Base-by-base conservation (phyloP, 768 basidiomycete species). In the Flagelloscypha sp. region DNA sequence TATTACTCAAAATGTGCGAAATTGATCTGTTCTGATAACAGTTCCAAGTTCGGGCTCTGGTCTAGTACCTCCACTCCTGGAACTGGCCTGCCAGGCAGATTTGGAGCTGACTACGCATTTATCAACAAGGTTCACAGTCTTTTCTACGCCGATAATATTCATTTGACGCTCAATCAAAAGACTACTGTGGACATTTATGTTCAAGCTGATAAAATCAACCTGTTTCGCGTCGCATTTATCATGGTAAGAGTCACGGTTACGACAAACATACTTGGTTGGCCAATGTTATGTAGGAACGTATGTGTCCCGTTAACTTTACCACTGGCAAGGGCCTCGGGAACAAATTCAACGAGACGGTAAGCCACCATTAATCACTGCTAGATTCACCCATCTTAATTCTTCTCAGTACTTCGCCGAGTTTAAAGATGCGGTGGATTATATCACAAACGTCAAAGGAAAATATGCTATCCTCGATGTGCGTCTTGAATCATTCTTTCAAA, bases 141-240 rank as follows among this genome's bases (percentile, higher is more conserved):
- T 18, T 15, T 6, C 18, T 11, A 7, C 3, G 3, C 6, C n/a
- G n/a, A n/a, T n/a, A n/a, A n/a, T n/a, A 12, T 12, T 13, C 17
- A 10, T n/a, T 5, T 33, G 21, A 34, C 7, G 13, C 29, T 20
- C 19, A 3, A 16, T 15, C 18, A 11, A 7, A 33, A 68, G 66
- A 61, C 44, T 27, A 66, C 66, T 1, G 55, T 68, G 24, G 65
- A 68, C 40, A 63, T 65, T 27, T 68, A 65, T 35, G 65, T 68
- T 16, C 62, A 68, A 49, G 56, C 63, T 42, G 66, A 69, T 33
- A 65, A 67, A 38, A 63, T 68, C 45, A 69, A 69, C 36, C 57
- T 68, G 45, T 68, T 69, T 57, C 62, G 67, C 13, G 65, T 69
- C 10, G 65, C 67, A 2, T 68, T 69, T 49, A 55, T 69, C 24